Conservation (phyloP, 2,329 filamentous ascomycete genomes). For the Xylariaceae sp. region DNA sequence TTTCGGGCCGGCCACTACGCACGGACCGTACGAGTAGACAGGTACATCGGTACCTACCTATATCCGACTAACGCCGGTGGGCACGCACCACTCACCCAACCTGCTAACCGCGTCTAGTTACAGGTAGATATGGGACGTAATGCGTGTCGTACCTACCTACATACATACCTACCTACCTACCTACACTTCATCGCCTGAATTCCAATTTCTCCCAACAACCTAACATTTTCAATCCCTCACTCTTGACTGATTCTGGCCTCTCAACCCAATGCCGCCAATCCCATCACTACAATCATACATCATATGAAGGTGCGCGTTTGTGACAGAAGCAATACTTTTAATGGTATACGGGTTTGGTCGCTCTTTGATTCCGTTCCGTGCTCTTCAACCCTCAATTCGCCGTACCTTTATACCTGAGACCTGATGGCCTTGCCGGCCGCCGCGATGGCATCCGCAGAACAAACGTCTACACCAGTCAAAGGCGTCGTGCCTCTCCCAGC, state of each 20-base stretch:
- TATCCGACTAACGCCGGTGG: too few relatives aligned
- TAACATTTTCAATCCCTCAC: not conserved
- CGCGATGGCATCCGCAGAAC: conserved; percentile 30
- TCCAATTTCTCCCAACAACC: conserved; percentile 9
- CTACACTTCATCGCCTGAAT: not conserved
- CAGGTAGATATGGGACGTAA: not conserved
- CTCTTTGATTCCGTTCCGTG: not conserved
- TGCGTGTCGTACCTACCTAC: not conserved
- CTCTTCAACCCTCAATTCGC: not conserved
- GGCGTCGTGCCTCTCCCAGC: conserved; percentile 22
- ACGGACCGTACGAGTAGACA: too few relatives aligned
- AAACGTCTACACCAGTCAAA: conserved; percentile 23
- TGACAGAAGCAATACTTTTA: not conserved
- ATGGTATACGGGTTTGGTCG: not conserved
- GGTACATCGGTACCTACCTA: too few relatives aligned
- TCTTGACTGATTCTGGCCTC: not conserved
- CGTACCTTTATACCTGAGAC: conserved; percentile 9
- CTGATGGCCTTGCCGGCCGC: conserved; percentile 25
- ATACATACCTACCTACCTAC: not conserved
- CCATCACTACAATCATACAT: not conserved
- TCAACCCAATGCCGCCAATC: not conserved
- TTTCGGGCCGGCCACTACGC: too few relatives aligned
- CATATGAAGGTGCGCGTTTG: not conserved
- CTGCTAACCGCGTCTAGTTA: too few relatives aligned
- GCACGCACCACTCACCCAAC: too few relatives aligned